Base-by-base conservation (phyloP, 2,329 filamentous ascomycete genomes). In the Xylaria hypoxylon region DNA sequence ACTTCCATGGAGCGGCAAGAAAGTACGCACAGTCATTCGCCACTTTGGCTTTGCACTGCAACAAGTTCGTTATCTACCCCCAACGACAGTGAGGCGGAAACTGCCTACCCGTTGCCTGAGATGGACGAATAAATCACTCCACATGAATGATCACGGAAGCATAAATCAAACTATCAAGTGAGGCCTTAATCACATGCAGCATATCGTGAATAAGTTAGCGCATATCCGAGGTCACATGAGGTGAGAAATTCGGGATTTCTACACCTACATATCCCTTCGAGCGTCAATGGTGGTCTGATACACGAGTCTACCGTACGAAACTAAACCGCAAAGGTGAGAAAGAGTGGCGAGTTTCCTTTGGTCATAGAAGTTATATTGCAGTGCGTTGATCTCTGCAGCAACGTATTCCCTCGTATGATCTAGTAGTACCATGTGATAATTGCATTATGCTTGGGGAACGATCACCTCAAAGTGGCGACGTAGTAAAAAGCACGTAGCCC, bases 391-490 rank as follows among this genome's bases (percentile, higher is more conserved):
- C 26, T 52, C 33, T 24, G 50, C 22, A 48, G 33, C 13, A 42
- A 15, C n/a, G 38, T 26, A 19, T 6, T 17, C 17, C 26, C 24
- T 67, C 65, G 52, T 64, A 67, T 45, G 50, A 64, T 48, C n/a
- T 24, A 8, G 26, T 28, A 17, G 31, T 22, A 24, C 48, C 33
- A 44, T 66, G 47, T 62, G 55, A 45, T n/a, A 44, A 13, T 59
- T n/a, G 48, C n/a, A 51, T 42, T 60, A 58, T 57, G 38, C n/a
- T 47, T 33, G 35, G 52, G 31, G 24, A 57, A 42, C 10, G 45
- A 44, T 50, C 19, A 47, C 42, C 38, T 28, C 10, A 40, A 35
- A 17, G 48, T 7, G 28, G 44, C 52, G 56, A 38, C 24, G 51
- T 67, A 31, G 44, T 24, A 17, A 33, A 33, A 22, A 56, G 33